A percentile compares a stretch with the other conserved stretches of the same genome.
Evolutionary conservation across 2,329 filamentous ascomycete genomes (phyloP).

Genomic region (Ophiocordyceps camponoti-leonardi): DNA sequence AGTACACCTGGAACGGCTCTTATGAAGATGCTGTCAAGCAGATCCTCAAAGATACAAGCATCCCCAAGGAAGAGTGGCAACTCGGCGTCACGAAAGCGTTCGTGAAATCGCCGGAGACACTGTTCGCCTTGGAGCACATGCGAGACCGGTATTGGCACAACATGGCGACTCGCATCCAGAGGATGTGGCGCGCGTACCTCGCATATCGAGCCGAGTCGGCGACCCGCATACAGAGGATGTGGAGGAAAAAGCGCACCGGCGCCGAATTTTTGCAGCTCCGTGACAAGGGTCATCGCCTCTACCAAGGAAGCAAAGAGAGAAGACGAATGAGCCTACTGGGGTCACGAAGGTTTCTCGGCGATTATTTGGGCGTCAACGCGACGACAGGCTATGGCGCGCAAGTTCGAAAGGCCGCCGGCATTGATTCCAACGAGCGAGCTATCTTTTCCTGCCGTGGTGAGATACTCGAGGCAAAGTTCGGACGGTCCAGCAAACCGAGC

Average conservation of each 20-base stretch:
- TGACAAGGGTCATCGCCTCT: constrained; percentile 69
- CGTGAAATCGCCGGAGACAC: constrained; percentile 91
- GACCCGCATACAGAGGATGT: constrained; percentile 85
- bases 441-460: constrained; percentile 88
- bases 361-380: constrained; percentile 83
- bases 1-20: constrained; percentile 90
- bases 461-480: constrained; percentile 83
- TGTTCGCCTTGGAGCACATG: constrained; percentile 96
- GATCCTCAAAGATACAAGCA: constrained; percentile 91
- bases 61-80: constrained; percentile 89
- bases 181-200: constrained; percentile 92
- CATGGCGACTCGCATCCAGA: constrained; percentile 94
- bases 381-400: constrained; percentile 63
- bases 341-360: constrained; percentile 80
- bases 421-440: constrained; percentile 55
- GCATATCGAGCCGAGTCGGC: constrained; percentile 86
- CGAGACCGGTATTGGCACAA: constrained; percentile 97
- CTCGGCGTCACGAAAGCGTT: constrained; percentile 95
- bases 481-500: constrained; percentile 84
- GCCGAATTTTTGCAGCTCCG: constrained; percentile 77
- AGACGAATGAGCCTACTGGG: constrained; percentile 81
- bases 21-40: constrained; percentile 75
- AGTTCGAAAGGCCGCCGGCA: constrained; percentile 56
- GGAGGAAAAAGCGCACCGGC: constrained; percentile 82
- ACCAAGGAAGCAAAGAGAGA: constrained; percentile 78